Conservation (phyloP, 805 yeast genomes). For the Aciculoconidium aculeatum region DNA sequence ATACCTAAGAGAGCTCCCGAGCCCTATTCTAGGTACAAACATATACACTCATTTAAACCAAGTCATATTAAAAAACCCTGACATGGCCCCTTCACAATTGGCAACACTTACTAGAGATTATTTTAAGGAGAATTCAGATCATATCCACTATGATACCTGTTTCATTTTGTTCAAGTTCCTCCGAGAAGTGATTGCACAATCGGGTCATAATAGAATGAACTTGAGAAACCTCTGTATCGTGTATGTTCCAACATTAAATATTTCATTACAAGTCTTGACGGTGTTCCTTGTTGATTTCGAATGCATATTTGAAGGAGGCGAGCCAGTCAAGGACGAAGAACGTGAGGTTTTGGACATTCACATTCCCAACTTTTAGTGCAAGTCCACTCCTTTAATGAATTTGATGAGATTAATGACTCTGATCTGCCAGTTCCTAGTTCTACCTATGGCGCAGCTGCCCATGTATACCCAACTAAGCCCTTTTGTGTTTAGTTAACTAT, state of each 20-base stretch:
- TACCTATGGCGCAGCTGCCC: too few species aligned
- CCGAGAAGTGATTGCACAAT: slow-evolving; percentile 55
- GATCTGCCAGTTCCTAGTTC: too few species aligned
- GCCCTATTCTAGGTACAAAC: slow-evolving; percentile 58
- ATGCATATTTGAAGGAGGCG: slow-evolving; percentile 52
- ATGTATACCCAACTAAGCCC: too few species aligned
- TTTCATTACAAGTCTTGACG: slow-evolving; percentile 56
- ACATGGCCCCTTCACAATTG: slow-evolving; percentile 14
- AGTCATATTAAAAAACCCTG: slow-evolving; percentile 12
- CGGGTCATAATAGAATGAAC: slow-evolving; percentile 74
- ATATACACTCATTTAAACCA: slow-evolving; percentile 24
- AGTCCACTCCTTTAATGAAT: too few species aligned
- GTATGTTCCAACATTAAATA: slow-evolving; percentile 72
- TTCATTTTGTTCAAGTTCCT: slow-evolving; percentile 64
- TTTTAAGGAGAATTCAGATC: slow-evolving; percentile 41
- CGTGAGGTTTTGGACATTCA: slow-evolving; percentile 48
- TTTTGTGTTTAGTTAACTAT: too few species aligned
- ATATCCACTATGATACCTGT: slow-evolving; percentile 53
- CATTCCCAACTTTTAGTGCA: slow-evolving; percentile 40
- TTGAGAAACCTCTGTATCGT: slow-evolving; percentile 73
- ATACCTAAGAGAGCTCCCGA: slow-evolving; percentile 72
- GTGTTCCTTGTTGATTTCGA: slow-evolving; percentile 58
- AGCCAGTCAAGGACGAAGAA: slow-evolving; percentile 34
- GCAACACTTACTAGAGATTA: slow-evolving; percentile 27
- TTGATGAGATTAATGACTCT: too few species aligned